Evolutionary conservation across 331 rosid species (phyloP).

Genomic region (Cydonia oblonga): DNA sequence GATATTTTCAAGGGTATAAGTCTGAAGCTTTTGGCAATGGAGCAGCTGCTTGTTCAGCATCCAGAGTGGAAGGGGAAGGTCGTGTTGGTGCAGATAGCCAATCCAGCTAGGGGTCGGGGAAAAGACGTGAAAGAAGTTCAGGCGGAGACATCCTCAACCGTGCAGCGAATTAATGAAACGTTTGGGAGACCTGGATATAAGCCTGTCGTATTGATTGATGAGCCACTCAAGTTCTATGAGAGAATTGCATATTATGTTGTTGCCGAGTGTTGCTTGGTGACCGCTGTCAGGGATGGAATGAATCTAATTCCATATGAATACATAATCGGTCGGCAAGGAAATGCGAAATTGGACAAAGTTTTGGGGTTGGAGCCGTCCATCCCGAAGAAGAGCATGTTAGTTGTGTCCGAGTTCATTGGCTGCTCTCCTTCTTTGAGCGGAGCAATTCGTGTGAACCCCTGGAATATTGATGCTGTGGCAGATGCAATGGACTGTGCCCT

Average conservation of each 20-base stretch:
- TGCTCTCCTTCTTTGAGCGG: too few relatives aligned
- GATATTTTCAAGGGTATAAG: too few relatives aligned
- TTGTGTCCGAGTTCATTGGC: too few relatives aligned
- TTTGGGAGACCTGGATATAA: slow-evolving; percentile 74
- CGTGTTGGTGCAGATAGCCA: too few relatives aligned
- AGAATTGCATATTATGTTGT: slow-evolving; percentile 73
- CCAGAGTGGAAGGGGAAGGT: too few relatives aligned
- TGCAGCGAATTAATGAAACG: slow-evolving; percentile 50
- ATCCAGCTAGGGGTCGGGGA: too few relatives aligned
- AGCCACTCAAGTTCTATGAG: slow-evolving; percentile 69
- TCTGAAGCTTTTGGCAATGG: too few relatives aligned
- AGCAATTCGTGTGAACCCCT: too few relatives aligned
- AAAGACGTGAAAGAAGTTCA: too few relatives aligned
- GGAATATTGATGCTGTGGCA: slow-evolving; percentile 69
- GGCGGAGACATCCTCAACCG: too few relatives aligned
- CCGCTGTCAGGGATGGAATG: slow-evolving; percentile 97
- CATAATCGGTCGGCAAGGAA: slow-evolving; percentile 85
- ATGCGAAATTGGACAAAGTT: slow-evolving; percentile 58
- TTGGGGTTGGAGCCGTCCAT: slow-evolving; percentile 31
- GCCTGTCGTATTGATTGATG: slow-evolving; percentile 77
- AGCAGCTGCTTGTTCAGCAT: too few relatives aligned
- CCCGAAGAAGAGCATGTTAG: slow-evolving; percentile 69
- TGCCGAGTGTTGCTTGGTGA: slow-evolving; percentile 93
- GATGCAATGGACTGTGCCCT: slow-evolving; percentile 96
- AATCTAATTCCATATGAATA: slow-evolving; percentile 93